Evolutionary conservation across 352 stramenopile species (phyloP), one percentile per base, ranked within the genome.

Genomic region (Peronospora belbahrii): DNA sequence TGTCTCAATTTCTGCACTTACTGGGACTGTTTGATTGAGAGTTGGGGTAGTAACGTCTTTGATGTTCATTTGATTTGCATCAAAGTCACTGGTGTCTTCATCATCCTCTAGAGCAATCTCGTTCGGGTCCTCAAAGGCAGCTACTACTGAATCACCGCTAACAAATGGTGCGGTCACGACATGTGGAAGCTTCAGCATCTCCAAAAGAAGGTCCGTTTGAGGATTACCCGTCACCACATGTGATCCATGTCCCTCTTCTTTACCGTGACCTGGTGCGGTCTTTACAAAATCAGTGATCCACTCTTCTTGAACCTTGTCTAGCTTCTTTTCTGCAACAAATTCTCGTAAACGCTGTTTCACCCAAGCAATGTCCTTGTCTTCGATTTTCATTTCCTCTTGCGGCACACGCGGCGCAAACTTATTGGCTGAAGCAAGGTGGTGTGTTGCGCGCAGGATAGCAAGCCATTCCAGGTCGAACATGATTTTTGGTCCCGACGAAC

Each of bases 381-480:
- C 74, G 18, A 96, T 85, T 35, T 50, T 56, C 55, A 94, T 70
- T 42, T 93, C 79, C 23, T 87, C 62, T 14, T 83, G 53, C 0
- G 79, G 80, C 10, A 95, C 74, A 6, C 71, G 58, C 4, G 94
- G 72, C 4, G 56, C 68, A 45, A 80, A 77, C 23, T 70, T 70
- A 24, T 72, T 77, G 5, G 58, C 65, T 14, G 75, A 89, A 27
- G 81, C 81, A 52, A 95, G 80, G 47, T 88, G 64, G 53, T 98
- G 88, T 10, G 94, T 98, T 42, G 87, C 87, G 15, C 80, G 85
- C 13, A 98, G 52, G 28, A 98, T 83, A 14, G 89, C 88, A 8
- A 98, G 71, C 95, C 96, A 99, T 48, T 97, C 83, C 15, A 82
- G 49, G 68, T 99, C 96, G 50, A 97, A 97, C 65, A 88, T 75